Conservation (phyloP, 2,329 filamentous ascomycete species). For the Talaromyces piceae region DNA sequence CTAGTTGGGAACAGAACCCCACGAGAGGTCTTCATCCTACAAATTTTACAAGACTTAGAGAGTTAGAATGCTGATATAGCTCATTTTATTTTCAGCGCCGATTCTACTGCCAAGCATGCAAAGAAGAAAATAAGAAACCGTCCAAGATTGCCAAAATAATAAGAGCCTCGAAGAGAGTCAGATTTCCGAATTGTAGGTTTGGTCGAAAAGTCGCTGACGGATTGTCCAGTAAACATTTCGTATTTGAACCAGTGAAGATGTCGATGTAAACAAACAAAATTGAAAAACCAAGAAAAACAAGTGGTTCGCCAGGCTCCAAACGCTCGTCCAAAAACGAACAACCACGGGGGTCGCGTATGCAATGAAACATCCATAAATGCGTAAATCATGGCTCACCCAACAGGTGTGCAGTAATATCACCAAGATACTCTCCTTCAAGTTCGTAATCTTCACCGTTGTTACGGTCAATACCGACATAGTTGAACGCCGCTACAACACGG, state of each 20-base stretch:
- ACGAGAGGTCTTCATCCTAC: no score
- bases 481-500: slow-evolving; percentile 76
- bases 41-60: no score
- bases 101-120: neutral
- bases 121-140: neutral
- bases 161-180: neutral
- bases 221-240: neutral
- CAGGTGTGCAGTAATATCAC: slow-evolving; percentile 77
- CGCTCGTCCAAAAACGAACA: slow-evolving; percentile 5
- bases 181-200: neutral
- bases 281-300: slow-evolving; percentile 7
- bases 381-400: slow-evolving; percentile 62
- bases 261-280: neutral
- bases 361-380: slow-evolving; percentile 9
- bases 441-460: slow-evolving; percentile 74
- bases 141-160: neutral
- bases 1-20: no score
- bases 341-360: slow-evolving; percentile 9
- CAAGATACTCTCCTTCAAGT: slow-evolving; percentile 83
- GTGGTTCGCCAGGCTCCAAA: slow-evolving; percentile 25
- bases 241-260: neutral
- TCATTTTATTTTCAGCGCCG: neutral
- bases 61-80: no score
- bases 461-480: slow-evolving; percentile 70
- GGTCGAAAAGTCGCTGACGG: no score